phyloP scores from a whole-genome alignment of 1,139 yeast genomes.

The Pichia sp. region DNA sequence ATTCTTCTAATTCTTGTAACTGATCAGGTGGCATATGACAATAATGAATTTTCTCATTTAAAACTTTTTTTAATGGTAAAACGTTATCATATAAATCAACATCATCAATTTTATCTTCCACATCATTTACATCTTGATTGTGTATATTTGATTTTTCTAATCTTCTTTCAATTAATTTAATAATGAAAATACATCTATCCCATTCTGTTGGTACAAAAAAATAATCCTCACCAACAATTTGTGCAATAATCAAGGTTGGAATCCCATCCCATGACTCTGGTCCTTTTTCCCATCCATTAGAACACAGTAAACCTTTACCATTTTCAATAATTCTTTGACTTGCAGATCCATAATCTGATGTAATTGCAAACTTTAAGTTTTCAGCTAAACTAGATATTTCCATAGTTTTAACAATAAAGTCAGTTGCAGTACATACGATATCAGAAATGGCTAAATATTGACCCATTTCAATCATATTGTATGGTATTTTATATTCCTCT shows the following conservation, averaged over 20 bases:
- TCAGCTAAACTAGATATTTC: slow-evolving; percentile 33
- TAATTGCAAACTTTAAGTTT: slow-evolving; percentile 37
- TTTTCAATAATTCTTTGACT: slow-evolving; percentile 40
- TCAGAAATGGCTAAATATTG: slow-evolving; percentile 42
- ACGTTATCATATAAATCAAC: slow-evolving; percentile 18
- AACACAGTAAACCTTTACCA: slow-evolving; percentile 39
- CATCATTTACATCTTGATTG: too few relatives aligned
- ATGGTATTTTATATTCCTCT: slow-evolving; percentile 32
- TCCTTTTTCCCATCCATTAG: slow-evolving; percentile 43
- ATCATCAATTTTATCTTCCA: slow-evolving; percentile 8
- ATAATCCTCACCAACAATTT: slow-evolving; percentile 42
- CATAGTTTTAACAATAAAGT: slow-evolving; percentile 33
- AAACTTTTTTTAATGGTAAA: slow-evolving; percentile 25
- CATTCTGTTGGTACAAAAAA: slow-evolving; percentile 49
- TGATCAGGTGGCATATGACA: slow-evolving; percentile 44
- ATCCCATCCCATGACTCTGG: slow-evolving; percentile 40
- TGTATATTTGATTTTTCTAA: too few relatives aligned
- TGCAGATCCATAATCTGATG: slow-evolving; percentile 40
- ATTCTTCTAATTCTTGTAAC: slow-evolving; percentile 37
- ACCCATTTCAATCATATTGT: slow-evolving; percentile 39
- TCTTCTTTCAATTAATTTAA: slow-evolving; percentile 35
- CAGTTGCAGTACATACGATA: slow-evolving; percentile 39
- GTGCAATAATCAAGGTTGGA: slow-evolving; percentile 38
- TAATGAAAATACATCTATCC: slow-evolving; percentile 44
- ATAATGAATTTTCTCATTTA: slow-evolving; percentile 39